A percentile compares a stretch with the other conserved stretches of the same genome.
phyloP scores from a whole-genome alignment of 805 yeast genomes.

The Candida coquimbonensis region DNA sequence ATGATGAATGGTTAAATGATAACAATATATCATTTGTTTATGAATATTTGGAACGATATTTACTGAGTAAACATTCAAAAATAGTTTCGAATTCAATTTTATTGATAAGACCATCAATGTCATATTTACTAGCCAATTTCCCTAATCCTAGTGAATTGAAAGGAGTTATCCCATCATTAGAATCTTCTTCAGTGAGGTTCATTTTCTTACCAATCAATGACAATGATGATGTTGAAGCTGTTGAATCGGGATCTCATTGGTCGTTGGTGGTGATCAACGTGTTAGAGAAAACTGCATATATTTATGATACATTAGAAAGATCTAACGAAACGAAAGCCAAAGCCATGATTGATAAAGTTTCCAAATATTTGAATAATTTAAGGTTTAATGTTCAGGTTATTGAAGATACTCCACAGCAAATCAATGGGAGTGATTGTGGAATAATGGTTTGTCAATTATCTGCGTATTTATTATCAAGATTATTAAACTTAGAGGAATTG shows the following conservation, averaged over 20 bases:
- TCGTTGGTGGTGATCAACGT: conserved; percentile 49
- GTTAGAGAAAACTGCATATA: conserved; percentile 38
- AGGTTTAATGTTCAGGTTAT: conserved; percentile 19
- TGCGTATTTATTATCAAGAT: conserved; percentile 27
- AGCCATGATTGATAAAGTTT: conserved; percentile 18
- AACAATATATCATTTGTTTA: conserved; percentile 58
- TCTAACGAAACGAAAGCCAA: conserved; percentile 21
- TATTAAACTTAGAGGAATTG: conserved; percentile 22
- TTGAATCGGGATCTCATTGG: conserved; percentile 76
- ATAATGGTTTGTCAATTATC: conserved; percentile 28
- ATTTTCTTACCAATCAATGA: conserved; percentile 66
- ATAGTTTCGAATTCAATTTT: conserved; percentile 27
- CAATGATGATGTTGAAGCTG: conserved; percentile 49
- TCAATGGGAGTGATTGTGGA: conserved; percentile 65
- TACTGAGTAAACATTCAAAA: conserved; percentile 21
- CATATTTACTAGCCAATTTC: conserved; percentile 50
- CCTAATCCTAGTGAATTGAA: conserved; percentile 37
- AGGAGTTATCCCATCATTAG: conserved; percentile 40
- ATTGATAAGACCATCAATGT: conserved; percentile 54
- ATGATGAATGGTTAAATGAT: conserved; percentile 72
- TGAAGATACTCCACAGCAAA: conserved; percentile 46
- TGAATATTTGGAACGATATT: conserved; percentile 42
- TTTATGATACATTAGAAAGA: conserved; percentile 48
- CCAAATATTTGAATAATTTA: conserved; percentile 12
- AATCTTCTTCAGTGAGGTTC: conserved; percentile 31